Evolutionary conservation across 2,329 filamentous ascomycete species (phyloP).

Genomic region (Podosphaera leucotricha): DNA sequence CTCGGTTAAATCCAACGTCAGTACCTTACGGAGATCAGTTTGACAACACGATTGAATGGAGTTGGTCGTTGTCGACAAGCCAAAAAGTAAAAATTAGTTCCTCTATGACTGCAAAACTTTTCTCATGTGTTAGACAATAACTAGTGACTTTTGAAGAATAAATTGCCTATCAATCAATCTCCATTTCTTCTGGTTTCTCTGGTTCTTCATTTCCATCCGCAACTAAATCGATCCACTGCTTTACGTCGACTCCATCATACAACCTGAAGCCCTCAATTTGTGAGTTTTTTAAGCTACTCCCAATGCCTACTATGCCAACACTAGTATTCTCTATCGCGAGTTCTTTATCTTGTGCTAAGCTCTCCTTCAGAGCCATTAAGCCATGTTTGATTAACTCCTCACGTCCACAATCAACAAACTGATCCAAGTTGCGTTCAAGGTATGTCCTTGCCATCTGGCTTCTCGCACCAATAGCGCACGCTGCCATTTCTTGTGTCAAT

Average conservation of each 20-base stretch:
- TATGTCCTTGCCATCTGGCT: conserved; percentile 97
- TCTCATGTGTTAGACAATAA: too few species aligned
- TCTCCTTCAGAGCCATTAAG: conserved; percentile 79
- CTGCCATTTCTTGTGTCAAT: conserved; percentile 91
- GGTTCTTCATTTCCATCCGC: conserved; percentile 29
- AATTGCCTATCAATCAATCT: conserved; percentile 19
- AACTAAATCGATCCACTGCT: conserved; percentile 60
- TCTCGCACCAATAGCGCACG: conserved; percentile 84
- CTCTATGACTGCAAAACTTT: too few species aligned
- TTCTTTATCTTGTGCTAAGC: conserved; percentile 88
- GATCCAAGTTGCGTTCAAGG: conserved; percentile 72
- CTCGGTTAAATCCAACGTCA: too few species aligned
- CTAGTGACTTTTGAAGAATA: not conserved
- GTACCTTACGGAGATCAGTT: too few species aligned
- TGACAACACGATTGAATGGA: too few species aligned
- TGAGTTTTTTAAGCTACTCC: conserved; percentile 19
- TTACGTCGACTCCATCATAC: conserved; percentile 72
- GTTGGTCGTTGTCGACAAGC: too few species aligned
- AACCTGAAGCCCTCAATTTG: conserved; percentile 66
- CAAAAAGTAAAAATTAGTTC: too few species aligned
- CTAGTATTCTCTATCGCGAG: conserved; percentile 93
- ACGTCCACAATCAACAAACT: conserved; percentile 50
- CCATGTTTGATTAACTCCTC: conserved; percentile 86
- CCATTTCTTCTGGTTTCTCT: conserved; percentile 23
- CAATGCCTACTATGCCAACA: conserved; percentile 55